phyloP scores from a whole-genome alignment of 495 filamentous ascomycete species.

The Eremomyces bilateralis region DNA sequence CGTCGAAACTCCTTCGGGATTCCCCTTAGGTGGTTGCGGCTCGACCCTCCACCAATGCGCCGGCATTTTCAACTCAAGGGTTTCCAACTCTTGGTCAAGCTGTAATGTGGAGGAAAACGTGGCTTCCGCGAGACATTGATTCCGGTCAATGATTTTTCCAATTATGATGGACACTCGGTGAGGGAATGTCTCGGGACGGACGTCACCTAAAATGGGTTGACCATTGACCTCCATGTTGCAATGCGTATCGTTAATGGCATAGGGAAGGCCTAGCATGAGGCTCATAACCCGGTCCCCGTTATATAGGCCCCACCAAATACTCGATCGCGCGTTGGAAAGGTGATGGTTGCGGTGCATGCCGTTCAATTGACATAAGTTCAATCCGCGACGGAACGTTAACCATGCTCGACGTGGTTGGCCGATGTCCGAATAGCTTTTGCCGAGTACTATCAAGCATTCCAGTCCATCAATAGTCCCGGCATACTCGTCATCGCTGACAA shows the following conservation, averaged over 20 bases:
- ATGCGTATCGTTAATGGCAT: constrained; percentile 20
- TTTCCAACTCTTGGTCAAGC: constrained; percentile 27
- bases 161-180: constrained; percentile 20
- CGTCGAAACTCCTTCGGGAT: constrained; percentile 7
- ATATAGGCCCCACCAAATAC: constrained; percentile 25
- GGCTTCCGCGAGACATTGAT: constrained; percentile 20
- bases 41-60: constrained; percentile 14
- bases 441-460: constrained; percentile 25
- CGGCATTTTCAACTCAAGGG: constrained; percentile 20
- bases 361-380: constrained; percentile 27
- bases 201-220: constrained; percentile 7
- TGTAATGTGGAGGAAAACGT: constrained; percentile 22
- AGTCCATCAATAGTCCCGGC: constrained; percentile 27
- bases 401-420: constrained; percentile 31
- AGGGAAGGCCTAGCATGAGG: constrained; percentile 30
- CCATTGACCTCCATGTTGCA: constrained; percentile 11
- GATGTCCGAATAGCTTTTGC: constrained; percentile 25
- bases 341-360: constrained; percentile 13
- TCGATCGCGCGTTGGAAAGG: constrained; percentile 11
- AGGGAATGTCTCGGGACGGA: constrained; percentile 11
- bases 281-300: constrained; percentile 24
- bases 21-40: constrained; percentile 6
- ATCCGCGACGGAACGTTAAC: constrained; percentile 24
- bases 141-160: constrained; percentile 31
- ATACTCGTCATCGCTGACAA: constrained; percentile 27